These are phyloP conservation scores for Auricularia cornea DNA, from an alignment of 768 basidiomycete genomes.

Conservation along the genomic window DNA sequence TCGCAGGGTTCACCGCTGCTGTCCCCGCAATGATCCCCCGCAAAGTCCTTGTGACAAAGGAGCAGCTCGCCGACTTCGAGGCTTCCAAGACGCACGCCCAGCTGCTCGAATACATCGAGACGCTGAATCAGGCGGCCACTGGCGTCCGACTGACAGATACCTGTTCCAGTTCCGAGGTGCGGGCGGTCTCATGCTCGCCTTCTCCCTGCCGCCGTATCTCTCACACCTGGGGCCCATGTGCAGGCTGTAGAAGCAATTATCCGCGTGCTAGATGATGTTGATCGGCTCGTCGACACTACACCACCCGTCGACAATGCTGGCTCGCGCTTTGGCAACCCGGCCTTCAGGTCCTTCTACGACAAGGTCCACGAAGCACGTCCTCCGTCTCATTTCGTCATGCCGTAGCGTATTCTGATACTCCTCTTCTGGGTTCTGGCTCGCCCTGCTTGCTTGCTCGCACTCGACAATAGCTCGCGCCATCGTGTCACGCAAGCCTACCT, in stretches of 20 bases:
- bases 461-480: conserved; percentile 31
- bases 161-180: conserved; percentile 50
- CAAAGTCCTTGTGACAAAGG: conserved; percentile 68
- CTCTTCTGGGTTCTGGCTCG: not conserved
- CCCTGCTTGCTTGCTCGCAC: not conserved
- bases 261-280: conserved; percentile 54
- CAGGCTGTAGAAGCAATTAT: conserved; percentile 63
- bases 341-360: conserved; percentile 89
- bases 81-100: conserved; percentile 58
- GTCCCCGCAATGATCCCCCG: conserved; percentile 31
- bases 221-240: not conserved
- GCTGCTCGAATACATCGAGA: conserved; percentile 62
- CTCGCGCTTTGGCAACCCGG: conserved; percentile 95
- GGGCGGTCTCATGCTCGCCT: conserved; percentile 16
- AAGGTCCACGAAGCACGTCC: conserved; percentile 53
- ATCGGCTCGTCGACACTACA: conserved; percentile 53
- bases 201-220: not conserved
- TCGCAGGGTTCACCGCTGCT: not conserved
- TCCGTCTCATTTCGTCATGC: not conserved
- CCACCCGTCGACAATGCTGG: conserved; percentile 86
- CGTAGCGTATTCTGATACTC: not conserved
- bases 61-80: conserved; percentile 79
- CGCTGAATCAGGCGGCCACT: conserved; percentile 65
- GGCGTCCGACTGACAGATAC: conserved; percentile 68
- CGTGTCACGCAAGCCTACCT: conserved; percentile 51